phyloP scores from a whole-genome alignment of 257 asterid genomes.

The Plantago elongata region DNA sequence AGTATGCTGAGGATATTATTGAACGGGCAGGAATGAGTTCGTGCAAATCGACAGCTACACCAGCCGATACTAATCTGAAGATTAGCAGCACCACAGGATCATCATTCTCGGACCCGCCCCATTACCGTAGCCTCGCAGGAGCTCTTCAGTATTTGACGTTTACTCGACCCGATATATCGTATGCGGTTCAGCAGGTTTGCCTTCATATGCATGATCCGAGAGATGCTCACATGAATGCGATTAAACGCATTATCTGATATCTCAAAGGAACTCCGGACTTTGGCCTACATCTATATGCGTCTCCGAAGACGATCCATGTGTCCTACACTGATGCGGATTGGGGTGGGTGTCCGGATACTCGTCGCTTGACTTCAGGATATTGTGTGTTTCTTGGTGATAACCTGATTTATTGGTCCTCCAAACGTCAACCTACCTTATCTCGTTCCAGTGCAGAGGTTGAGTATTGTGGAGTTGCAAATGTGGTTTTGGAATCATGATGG shows the following conservation, averaged over 20 bases:
- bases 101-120: neutral
- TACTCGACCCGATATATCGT: too few species aligned
- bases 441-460: neutral
- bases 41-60: neutral
- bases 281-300: neutral
- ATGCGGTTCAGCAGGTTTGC: neutral
- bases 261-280: neutral
- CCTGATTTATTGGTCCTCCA: neutral
- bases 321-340: neutral
- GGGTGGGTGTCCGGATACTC: neutral
- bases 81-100: neutral
- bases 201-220: neutral
- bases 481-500: neutral
- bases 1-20: neutral
- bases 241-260: neutral
- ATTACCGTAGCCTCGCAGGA: neutral
- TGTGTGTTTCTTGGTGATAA: neutral
- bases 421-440: neutral
- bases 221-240: neutral
- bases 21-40: neutral
- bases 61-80: neutral
- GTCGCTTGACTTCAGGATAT: neutral
- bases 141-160: neutral
- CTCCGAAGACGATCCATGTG: neutral
- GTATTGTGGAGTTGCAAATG: too few species aligned